Conservation (phyloP, 2,329 filamentous ascomycete genomes). For the Trichophaea hybrida region DNA sequence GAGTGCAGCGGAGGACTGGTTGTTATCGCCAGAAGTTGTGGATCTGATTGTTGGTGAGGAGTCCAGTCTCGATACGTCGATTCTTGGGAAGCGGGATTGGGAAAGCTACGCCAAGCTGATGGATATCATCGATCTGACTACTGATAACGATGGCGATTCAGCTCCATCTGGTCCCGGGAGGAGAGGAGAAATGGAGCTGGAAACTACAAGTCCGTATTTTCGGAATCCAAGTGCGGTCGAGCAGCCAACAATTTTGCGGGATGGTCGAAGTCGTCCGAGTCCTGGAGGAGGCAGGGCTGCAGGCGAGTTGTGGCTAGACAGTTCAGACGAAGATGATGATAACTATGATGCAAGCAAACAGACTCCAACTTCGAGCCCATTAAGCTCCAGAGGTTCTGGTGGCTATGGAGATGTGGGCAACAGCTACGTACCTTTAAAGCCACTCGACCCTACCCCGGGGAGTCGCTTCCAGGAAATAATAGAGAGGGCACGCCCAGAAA, state of each 20-base stretch:
- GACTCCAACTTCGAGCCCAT: too few relatives aligned
- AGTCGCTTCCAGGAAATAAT: neutral
- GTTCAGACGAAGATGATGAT: too few relatives aligned
- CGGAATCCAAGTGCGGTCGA: too few relatives aligned
- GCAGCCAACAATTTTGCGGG: too few relatives aligned
- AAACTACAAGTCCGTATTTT: neutral
- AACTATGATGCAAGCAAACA: too few relatives aligned
- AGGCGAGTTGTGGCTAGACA: neutral
- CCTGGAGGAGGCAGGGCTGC: neutral
- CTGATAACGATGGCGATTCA: neutral
- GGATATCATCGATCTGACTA: neutral
- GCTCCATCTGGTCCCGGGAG: neutral
- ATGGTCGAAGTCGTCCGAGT: neutral
- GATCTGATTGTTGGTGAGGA: neutral
- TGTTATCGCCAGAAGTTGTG: neutral
- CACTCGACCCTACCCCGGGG: neutral
- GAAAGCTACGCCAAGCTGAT: neutral
- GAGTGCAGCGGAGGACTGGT: conserved; percentile 17
- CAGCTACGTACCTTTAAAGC: neutral
- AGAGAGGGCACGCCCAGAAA: neutral
- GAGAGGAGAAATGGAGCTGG: neutral
- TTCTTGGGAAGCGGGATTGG: neutral
- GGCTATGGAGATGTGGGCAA: too few relatives aligned
- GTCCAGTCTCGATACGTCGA: neutral
- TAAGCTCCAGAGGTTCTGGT: too few relatives aligned